Evolutionary conservation across 2,329 filamentous ascomycete genomes (phyloP).

Genomic region (Plectosphaerella sp.): DNA sequence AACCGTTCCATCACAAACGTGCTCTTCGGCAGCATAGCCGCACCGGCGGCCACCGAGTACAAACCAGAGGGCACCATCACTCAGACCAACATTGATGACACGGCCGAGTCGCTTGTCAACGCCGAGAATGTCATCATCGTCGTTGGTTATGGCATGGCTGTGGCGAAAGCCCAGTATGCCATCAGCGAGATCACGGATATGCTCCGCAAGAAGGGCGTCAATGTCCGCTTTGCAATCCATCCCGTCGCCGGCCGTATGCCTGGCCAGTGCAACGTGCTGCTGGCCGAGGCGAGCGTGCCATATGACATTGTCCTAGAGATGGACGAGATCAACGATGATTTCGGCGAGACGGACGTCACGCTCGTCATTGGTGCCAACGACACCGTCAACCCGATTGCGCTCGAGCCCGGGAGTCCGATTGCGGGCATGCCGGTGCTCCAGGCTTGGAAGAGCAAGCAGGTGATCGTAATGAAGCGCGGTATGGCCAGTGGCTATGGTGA

Average conservation of each 20-base stretch:
- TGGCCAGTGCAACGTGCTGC: constrained; percentile 85
- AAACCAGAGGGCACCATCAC: constrained; percentile 79
- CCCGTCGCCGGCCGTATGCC: constrained; percentile 90
- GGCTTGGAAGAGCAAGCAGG: constrained; percentile 91
- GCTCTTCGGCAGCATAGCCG: constrained; percentile 75
- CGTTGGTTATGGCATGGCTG: constrained; percentile 91
- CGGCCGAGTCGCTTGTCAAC: constrained; percentile 68
- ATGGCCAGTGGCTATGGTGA: constrained; percentile 83
- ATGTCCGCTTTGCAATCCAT: constrained; percentile 85
- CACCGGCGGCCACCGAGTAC: constrained; percentile 57
- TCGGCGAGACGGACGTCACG: constrained; percentile 77
- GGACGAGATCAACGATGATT: constrained; percentile 96
- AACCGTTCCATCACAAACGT: constrained; percentile 87
- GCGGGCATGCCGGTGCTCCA: constrained; percentile 91
- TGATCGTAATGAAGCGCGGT: constrained; percentile 88
- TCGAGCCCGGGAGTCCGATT: constrained; percentile 79
- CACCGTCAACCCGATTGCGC: constrained; percentile 84
- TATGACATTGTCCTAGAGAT: constrained; percentile 93
- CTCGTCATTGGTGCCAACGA: constrained; percentile 91
- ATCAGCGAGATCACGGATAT: constrained; percentile 76
- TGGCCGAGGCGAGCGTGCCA: constrained; percentile 82
- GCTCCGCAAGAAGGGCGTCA: constrained; percentile 70
- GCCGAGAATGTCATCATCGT: constrained; percentile 85
- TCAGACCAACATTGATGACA: constrained; percentile 75
- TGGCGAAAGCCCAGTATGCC: constrained; percentile 89